Evolutionary conservation across 345 rosid genomes (phyloP).

Genomic region (Populus simonii): DNA sequence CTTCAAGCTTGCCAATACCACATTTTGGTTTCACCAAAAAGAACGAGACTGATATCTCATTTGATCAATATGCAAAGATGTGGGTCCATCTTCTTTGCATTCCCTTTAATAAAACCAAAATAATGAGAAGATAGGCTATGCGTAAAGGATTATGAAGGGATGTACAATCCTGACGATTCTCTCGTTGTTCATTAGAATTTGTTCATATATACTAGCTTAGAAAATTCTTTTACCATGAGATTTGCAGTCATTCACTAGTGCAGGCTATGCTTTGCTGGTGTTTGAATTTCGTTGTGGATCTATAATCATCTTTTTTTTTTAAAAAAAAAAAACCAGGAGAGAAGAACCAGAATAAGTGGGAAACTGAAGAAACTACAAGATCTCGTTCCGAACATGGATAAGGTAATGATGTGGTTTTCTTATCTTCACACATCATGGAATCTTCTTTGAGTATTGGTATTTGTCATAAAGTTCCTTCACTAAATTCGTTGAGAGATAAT

Average conservation of each 20-base stretch:
- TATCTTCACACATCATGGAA: not conserved
- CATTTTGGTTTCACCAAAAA: not conserved
- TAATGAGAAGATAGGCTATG: not conserved
- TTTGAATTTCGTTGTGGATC: too few relatives aligned
- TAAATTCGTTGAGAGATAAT: not conserved
- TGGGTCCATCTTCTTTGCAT: not conserved
- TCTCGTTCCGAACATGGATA: constrained; percentile 98
- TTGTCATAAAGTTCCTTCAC: not conserved
- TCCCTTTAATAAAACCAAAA: not conserved
- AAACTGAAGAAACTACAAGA: constrained; percentile 92
- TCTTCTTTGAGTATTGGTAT: not conserved
- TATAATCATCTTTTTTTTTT: not conserved
- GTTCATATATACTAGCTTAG: not conserved
- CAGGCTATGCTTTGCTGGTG: not conserved
- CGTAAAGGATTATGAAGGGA: not conserved
- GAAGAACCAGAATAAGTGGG: constrained; percentile 95
- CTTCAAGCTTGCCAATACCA: not conserved
- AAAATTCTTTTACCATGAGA: not conserved
- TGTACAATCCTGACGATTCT: not conserved
- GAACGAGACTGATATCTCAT: not conserved
- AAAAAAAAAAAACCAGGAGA: constrained; percentile 84
- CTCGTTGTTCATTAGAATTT: not conserved
- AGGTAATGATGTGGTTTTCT: constrained; percentile 43
- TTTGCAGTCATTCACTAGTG: not conserved
- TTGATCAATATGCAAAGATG: not conserved